A percentile compares a stretch with the other conserved stretches of the same genome.
Conservation (phyloP, 495 filamentous ascomycete species). For the Sordaria brevicollis region DNA sequence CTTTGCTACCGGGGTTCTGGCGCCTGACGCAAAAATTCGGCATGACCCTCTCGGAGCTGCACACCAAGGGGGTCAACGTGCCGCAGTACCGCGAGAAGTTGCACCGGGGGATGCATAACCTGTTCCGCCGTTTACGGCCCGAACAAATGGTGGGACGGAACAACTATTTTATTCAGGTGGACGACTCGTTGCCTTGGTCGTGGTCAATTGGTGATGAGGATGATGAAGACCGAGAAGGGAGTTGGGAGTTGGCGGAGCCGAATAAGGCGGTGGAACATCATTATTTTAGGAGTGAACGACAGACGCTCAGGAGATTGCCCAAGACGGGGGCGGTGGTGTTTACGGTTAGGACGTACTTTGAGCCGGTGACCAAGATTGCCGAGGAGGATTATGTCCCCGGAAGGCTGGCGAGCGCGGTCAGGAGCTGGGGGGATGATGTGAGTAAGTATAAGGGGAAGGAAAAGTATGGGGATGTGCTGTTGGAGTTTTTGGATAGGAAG, state of each 20-base stretch:
- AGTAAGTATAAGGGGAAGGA: conserved; percentile 76
- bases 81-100: conserved; percentile 68
- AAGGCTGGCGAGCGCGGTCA: conserved; percentile 56
- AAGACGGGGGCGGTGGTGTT: conserved; percentile 67
- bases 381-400: conserved; percentile 65
- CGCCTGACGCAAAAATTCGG: conserved; percentile 74
- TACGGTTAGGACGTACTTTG: conserved; percentile 72
- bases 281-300: conserved; percentile 71
- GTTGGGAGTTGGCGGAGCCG: conserved; percentile 72
- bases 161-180: conserved; percentile 73
- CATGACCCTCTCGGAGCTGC: conserved; percentile 76
- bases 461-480: conserved; percentile 63
- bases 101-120: conserved; percentile 75
- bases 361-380: conserved; percentile 53
- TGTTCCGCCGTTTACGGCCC: conserved; percentile 57
- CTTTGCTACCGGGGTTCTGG: conserved; percentile 83
- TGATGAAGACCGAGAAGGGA: conserved; percentile 30
- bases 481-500: conserved; percentile 74
- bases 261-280: conserved; percentile 65
- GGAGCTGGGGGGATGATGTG: conserved; percentile 86
- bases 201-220: conserved; percentile 70
- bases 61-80: conserved; percentile 71
- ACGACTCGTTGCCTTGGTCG: conserved; percentile 63
- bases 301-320: conserved; percentile 65
- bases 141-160: conserved; percentile 51